phyloP scores from a whole-genome alignment of 2,329 filamentous ascomycete genomes.

The Erysiphe neolycopersici region DNA sequence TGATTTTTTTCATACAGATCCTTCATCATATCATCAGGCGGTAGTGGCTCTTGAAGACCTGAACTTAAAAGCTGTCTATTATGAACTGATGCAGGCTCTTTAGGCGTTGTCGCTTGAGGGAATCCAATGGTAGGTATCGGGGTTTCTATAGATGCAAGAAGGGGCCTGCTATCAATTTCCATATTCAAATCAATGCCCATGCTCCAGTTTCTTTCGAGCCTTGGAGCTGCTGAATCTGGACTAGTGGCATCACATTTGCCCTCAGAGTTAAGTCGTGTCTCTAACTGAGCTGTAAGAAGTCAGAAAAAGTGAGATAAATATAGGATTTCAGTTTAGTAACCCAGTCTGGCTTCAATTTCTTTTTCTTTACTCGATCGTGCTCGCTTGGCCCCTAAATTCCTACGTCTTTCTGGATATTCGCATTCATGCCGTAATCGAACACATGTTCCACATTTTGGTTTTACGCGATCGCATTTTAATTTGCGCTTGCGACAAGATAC shows the following conservation, averaged over 20 bases:
- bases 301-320: conserved; percentile 1
- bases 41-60: conserved; percentile 58
- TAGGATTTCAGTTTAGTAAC: conserved; percentile 21
- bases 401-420: conserved; percentile 65
- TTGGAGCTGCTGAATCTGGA: neutral
- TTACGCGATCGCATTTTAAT: conserved; percentile 59
- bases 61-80: conserved; percentile 39
- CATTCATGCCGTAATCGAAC: conserved; percentile 48
- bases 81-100: conserved; percentile 21
- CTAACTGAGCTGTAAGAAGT: conserved; percentile 53
- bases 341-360: conserved; percentile 64
- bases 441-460: conserved; percentile 60
- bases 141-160: conserved; percentile 6
- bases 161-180: conserved; percentile 4
- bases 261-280: conserved; percentile 36
- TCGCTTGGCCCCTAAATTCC: conserved; percentile 69
- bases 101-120: conserved; percentile 1
- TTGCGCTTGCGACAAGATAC: conserved; percentile 65
- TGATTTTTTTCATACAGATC: conserved; percentile 34
- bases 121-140: conserved; percentile 3
- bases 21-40: conserved; percentile 52
- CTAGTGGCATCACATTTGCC: conserved; percentile 3
- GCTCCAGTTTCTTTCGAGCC: conserved; percentile 6
- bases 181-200: conserved; percentile 9
- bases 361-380: conserved; percentile 43